Base-by-base conservation (phyloP, 768 basidiomycete genomes). In the Termitomyces sp. region DNA sequence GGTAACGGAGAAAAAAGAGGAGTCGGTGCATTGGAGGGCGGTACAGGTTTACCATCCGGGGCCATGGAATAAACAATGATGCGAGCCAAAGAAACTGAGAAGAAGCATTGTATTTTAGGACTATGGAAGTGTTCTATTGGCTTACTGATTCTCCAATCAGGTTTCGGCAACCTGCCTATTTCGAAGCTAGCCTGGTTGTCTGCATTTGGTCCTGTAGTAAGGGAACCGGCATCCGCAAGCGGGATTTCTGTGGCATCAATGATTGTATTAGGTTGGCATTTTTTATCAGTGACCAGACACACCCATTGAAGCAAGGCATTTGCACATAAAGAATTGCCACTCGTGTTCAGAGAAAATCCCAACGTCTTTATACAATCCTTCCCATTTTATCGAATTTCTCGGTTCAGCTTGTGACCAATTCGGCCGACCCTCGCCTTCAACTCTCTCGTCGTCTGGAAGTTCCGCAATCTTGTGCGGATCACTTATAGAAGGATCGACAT, bases 1-100 rank as follows among this genome's bases (percentile, higher is more conserved):
- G 83, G 78, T 28, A 81, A 67, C 0, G 92, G 91, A 8, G 92
- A 91, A 57, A 86, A 84, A 41, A 83, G 68, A 2, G 94, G 93
- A 0, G 93, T 95, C 1, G 86, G 80, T 3, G 80, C 77, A 60
- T 77, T 83, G 0, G 92, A 92, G 0, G 77, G 69, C 0, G 84
- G 81, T 3, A 79, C 74, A 41, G 86, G 77, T 23, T 76, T 61
- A 12, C 85, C 79, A 67, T 91, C 89, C 3, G 78, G 78, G 0
- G 86, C 78, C 87, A 97, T 95, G 4, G 91, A 94, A 71, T 93
- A 94, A 3, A 95, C 88, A 59, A 96, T 88, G 57, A 95, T 87
- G 40, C 84, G 82, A 12, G 94, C 92, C 53, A 96, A 74, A 12
- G 91, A 92, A 50, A 84, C 90, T 91, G 63, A 23, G 60, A 26